Percentiles rank a stretch among this genome's conserved stretches.
Conservation (phyloP, 768 basidiomycete genomes). For the Phylloporus rhodoxanthus region DNA sequence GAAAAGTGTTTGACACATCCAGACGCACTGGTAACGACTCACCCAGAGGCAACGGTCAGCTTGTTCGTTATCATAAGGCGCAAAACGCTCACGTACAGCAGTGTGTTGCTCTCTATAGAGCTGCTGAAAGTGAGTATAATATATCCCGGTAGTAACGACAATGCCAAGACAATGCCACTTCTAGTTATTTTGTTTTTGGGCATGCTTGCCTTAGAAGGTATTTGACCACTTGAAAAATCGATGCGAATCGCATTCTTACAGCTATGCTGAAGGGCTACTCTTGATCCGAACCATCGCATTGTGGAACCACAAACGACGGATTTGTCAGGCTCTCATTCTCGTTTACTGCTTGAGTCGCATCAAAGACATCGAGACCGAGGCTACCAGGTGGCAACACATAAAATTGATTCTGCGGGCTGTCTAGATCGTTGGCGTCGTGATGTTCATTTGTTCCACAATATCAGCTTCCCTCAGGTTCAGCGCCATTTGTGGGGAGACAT, state of each 20-base stretch:
- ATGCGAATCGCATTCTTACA: neutral
- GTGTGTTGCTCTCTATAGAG: slow-evolving; percentile 8
- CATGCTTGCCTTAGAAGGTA: slow-evolving; percentile 10
- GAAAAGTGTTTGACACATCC: neutral
- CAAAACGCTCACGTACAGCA: neutral
- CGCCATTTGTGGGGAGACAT: slow-evolving; percentile 1
- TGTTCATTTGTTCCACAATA: slow-evolving; percentile 3
- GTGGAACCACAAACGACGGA: slow-evolving; percentile 1
- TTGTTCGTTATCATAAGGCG: neutral
- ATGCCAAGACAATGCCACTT: neutral
- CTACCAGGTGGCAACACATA: neutral
- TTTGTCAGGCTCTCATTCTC: neutral
- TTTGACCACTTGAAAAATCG: neutral
- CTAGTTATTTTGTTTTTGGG: slow-evolving; percentile 6
- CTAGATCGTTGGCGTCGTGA: neutral
- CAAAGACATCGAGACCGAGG: neutral
- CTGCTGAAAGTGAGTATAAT: slow-evolving; percentile 3
- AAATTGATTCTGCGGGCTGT: neutral
- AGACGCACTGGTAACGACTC: slow-evolving; percentile 3
- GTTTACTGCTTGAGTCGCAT: neutral
- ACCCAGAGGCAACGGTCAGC: neutral
- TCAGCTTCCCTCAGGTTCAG: slow-evolving; percentile 5
- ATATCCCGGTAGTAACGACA: neutral
- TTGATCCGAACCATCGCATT: slow-evolving; percentile 10
- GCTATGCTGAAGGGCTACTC: slow-evolving; percentile 3